Percentiles rank a stretch among this genome's conserved stretches.
phyloP scores from a whole-genome alignment of 306 rosid genomes.

The barrel medic (Medicago truncatula) region MtrunA17r5.0-ANR NC_053049.1:43757501-43758000 shows the following conservation, averaged over 20 bases:
- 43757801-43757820: constrained; percentile 29
- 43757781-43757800: not conserved
- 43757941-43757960: constrained; percentile 79
- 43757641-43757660: constrained; percentile 31
- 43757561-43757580: too few species aligned
- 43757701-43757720: not conserved
- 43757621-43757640: not conserved
- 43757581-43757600: not conserved
- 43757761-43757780: not conserved
- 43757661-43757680: constrained; percentile 67
- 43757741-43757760: not conserved
- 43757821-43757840: not conserved
- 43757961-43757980: constrained; percentile 70
- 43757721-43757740: not conserved
- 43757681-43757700: constrained; percentile 16
- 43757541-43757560: not conserved
- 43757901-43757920: constrained; percentile 62
- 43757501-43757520: too few species aligned
- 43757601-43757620: not conserved
- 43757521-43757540: not conserved
- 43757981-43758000: constrained; percentile 67
- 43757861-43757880: constrained; percentile 60
- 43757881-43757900: constrained; percentile 61
- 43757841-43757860: constrained; percentile 59
- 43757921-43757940: constrained; percentile 75